Percentiles rank a stretch among this genome's conserved stretches.
Conservation (phyloP, 2,329 filamentous ascomycete species). For the Fusarium clavum region DNA sequence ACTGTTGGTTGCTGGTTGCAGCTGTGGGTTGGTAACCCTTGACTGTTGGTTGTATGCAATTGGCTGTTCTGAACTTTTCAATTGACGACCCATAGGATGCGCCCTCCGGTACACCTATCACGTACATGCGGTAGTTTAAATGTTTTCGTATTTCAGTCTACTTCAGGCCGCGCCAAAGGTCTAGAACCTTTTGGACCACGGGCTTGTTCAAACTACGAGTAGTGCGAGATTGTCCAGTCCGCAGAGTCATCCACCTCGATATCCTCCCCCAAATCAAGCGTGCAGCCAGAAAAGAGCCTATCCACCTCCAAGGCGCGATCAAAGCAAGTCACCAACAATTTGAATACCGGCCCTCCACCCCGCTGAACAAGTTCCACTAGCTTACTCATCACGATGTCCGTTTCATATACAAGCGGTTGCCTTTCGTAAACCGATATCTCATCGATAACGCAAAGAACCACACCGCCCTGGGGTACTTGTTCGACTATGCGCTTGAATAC, state of each 20-base stretch:
- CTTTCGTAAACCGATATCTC: background rate
- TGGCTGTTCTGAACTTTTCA: background rate
- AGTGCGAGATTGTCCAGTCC: background rate
- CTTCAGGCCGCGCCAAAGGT: background rate
- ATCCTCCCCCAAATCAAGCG: background rate
- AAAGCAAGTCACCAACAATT: background rate
- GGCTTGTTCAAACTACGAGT: background rate
- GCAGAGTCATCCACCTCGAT: background rate
- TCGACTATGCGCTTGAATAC: background rate
- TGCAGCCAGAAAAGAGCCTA: background rate
- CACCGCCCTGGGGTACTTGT: background rate
- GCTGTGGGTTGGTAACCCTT: background rate
- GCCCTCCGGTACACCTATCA: background rate
- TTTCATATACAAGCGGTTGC: background rate
- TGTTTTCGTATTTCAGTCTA: fast-evolving
- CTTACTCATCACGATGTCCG: background rate
- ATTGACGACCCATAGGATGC: background rate
- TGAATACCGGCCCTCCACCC: background rate
- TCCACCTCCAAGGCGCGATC: background rate
- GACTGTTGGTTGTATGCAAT: background rate
- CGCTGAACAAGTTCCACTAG: background rate
- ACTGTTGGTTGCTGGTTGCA: background rate
- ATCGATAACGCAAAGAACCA: background rate
- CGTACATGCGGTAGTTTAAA: fast-evolving
- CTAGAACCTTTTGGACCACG: background rate